Base-by-base conservation (phyloP, 202 grass and related monocot species). In the Bolboschoenoplectus hybrid region DNA sequence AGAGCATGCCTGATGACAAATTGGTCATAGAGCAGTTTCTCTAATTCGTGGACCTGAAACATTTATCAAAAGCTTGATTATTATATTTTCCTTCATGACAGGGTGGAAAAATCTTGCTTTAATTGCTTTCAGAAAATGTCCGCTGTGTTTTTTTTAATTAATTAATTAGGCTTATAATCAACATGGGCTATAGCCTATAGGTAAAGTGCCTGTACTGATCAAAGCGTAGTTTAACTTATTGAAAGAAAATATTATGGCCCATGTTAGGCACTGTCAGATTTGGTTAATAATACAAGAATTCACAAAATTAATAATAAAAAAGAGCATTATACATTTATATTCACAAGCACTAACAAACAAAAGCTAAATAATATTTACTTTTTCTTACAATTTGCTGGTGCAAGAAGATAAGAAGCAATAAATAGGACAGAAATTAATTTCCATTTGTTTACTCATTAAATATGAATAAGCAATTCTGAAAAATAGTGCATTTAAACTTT, bases 11-110 rank as follows among this genome's bases (percentile, higher is more conserved):
- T 92, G 67, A 94, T 75, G 26, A 85, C 50, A 51, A 98, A 96
- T 58, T 98, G 93, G 87, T 96, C 91, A 60, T 92, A 86, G 4
- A 99, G 88, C 86, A 91, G 78, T 84, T 92, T 85, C 83, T 92
- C 97, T 73, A 99, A 91, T 83, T 91, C 80, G 47, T 92, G 93
- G 53, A 99, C 91, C 97, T 99, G 89, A 58, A 84, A 80, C 64
- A 56, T 6, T 47, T 39, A 70, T 55, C 35, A 39, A n/a, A 83
- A 69, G 26, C 34, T 67, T 83, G 16, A 70, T 68, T 26, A 1
- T 40, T 40, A 79, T 79, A 60, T 53, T 77, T 39, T 55, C 49
- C 12, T 55, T 69, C 26, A 72, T 8, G 14, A 1, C 4, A 41
- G 13, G 8, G 43, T 4, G 41, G 17, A 74, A 51, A 74, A 74